Evolutionary conservation across 345 rosid species (phyloP).

Genomic region (Odontarrhena argentea): DNA sequence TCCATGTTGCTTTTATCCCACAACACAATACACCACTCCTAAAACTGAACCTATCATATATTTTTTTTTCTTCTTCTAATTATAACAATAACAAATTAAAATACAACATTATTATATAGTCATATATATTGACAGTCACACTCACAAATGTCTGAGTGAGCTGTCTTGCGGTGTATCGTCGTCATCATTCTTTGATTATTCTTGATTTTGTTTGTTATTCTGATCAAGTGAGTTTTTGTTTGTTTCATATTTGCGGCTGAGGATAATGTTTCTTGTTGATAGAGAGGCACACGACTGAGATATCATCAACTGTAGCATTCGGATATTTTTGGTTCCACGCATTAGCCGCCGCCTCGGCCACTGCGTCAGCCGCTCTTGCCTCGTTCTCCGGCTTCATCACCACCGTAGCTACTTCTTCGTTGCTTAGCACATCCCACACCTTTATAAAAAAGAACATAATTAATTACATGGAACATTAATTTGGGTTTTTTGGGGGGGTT

Average conservation of each 20-base stretch:
- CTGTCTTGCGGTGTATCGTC: slow-evolving; percentile 6
- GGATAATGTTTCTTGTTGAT: slow-evolving; percentile 35
- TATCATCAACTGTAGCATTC: slow-evolving; percentile 62
- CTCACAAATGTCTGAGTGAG: slow-evolving; percentile 23
- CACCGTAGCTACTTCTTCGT: slow-evolving; percentile 57
- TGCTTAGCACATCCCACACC: slow-evolving; percentile 87
- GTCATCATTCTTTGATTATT: background rate
- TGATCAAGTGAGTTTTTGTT: slow-evolving; percentile 8
- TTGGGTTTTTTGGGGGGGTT: slow-evolving; percentile 8
- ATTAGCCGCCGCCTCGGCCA: slow-evolving; percentile 62
- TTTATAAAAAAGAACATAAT: slow-evolving; percentile 3
- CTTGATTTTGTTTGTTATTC: background rate
- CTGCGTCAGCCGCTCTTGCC: slow-evolving; percentile 55
- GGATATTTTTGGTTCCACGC: slow-evolving; percentile 73
- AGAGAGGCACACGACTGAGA: slow-evolving; percentile 67
- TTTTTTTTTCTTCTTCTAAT: background rate
- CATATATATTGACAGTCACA: background rate
- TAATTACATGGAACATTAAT: background rate
- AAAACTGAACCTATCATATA: background rate
- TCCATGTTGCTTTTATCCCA: slow-evolving; percentile 34
- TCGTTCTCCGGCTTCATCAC: slow-evolving; percentile 50
- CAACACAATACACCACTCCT: slow-evolving; percentile 26
- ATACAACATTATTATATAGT: slow-evolving; percentile 1
- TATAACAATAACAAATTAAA: slow-evolving; percentile 2
- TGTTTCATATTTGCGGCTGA: slow-evolving; percentile 22